Base-by-base conservation (phyloP, 257 asterid genomes). In the Lithospermum erythrorhizon region DNA sequence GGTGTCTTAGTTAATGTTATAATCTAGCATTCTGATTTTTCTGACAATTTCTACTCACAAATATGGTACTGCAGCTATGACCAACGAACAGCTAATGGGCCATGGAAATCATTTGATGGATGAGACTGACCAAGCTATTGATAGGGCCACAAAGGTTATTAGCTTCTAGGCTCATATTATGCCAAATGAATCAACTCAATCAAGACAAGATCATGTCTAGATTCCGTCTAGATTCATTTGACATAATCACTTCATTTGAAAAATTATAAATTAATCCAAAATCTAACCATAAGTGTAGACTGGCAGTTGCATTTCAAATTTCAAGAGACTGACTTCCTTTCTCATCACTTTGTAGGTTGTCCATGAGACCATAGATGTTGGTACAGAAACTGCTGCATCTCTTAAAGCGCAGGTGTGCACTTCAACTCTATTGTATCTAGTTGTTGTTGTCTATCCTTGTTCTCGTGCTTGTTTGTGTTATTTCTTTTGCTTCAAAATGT, bases 361-460 rank as follows among this genome's bases (percentile, higher is more conserved):
- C 73, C 97, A 84, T 53, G 87, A 86, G 9, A 86, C 99, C 27
- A 25, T 93, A 61, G 76, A 83, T 62, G 97, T 89, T 69, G 99
- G 99, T 66, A 89, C 97, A 9, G 95, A 93, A 69, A 86, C 99
- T 61, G 97, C 99, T 48, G 94, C 95, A 51, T 89, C 97, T 70
- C 90, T 93, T 57, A 93, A 93, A 82, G 89, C 95, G 65, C 99
- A 93, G 97, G 99, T 93, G 63, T 58, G 83, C 80, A 66, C 64
- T 71, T 70, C 52, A 66, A 53, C 66, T 41, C 6, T 32, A 66
- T 55, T 65, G 67, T 45, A 57, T 37, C 68, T 65, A 1, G 18
- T 37, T 11, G 47, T 51, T 10, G 56, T 52, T 20, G 11, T 11
- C 57, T 53, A 53, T 22, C 21, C 5, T 16, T 53, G 23, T 53